Conservation (phyloP, 805 yeast genomes). For the Middelhovenomyces tepae region DNA sequence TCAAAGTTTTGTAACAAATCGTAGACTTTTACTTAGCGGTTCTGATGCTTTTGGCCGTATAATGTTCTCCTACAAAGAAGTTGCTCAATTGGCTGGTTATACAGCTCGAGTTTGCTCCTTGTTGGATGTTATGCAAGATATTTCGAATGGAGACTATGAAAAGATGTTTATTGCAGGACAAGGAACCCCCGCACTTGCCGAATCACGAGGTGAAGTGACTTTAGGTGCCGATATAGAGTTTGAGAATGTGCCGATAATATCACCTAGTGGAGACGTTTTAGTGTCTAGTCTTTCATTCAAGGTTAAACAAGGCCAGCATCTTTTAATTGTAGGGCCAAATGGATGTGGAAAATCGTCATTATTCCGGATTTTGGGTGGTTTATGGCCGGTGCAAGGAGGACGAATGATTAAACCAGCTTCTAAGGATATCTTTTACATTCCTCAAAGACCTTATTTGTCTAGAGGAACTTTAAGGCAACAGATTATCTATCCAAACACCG, state of each 20-base stretch:
- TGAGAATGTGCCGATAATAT: constrained; percentile 66
- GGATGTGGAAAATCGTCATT: constrained; percentile 94
- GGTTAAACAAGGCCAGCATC: constrained; percentile 72
- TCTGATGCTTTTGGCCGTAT: constrained; percentile 83
- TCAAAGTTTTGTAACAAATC: constrained; percentile 81
- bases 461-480: constrained; percentile 78
- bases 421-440: constrained; percentile 72
- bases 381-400: constrained; percentile 73
- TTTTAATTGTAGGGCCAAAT: constrained; percentile 88
- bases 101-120: constrained; percentile 66
- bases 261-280: constrained; percentile 74
- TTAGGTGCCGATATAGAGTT: constrained; percentile 57
- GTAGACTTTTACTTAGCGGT: constrained; percentile 73
- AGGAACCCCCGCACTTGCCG: no score
- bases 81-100: constrained; percentile 78
- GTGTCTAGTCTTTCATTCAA: constrained; percentile 60
- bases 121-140: constrained; percentile 49
- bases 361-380: constrained; percentile 82
- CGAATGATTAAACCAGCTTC: constrained; percentile 54
- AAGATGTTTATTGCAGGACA: constrained; percentile 20
- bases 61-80: constrained; percentile 73
- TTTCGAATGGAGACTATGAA: constrained; percentile 31
- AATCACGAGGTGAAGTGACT: constrained; percentile 23
- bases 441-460: constrained; percentile 84
- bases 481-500: constrained; percentile 76